A percentile compares a stretch with the other conserved stretches of the same genome.
These are phyloP conservation scores for Digitaria exilis DNA, from an alignment of 202 grass and related monocot genomes.

Conservation along the genomic window DNA sequence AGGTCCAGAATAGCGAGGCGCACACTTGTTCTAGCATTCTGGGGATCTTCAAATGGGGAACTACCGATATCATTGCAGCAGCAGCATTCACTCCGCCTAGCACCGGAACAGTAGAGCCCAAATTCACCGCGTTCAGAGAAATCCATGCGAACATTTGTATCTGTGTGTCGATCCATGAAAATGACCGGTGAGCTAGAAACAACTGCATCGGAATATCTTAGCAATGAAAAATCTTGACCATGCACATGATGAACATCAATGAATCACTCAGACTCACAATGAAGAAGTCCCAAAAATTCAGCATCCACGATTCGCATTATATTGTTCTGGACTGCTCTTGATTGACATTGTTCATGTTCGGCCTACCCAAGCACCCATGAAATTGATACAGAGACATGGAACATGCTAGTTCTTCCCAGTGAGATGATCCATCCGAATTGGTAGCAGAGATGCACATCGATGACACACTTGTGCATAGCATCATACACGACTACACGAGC, in stretches of 20 bases:
- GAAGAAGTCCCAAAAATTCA: neutral
- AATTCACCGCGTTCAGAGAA: constrained; percentile 16
- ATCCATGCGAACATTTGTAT: constrained; percentile 33
- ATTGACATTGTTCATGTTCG: neutral
- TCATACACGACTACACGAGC: too few relatives aligned
- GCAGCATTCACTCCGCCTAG: constrained; percentile 40
- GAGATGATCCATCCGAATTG: neutral
- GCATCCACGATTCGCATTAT: neutral
- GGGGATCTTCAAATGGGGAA: constrained; percentile 47
- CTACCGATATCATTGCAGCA: constrained; percentile 29
- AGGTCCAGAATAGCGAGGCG: constrained; percentile 19
- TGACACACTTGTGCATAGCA: neutral
- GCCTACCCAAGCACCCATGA: too few relatives aligned
- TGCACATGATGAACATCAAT: neutral
- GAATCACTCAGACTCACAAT: neutral
- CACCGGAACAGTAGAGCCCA: constrained; percentile 15
- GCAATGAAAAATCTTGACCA: constrained; percentile 4
- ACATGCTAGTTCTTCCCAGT: neutral
- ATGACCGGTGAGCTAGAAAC: constrained; percentile 13
- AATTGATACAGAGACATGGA: neutral
- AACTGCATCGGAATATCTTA: constrained; percentile 12
- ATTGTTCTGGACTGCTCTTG: neutral
- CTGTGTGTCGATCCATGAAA: neutral
- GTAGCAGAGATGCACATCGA: neutral
- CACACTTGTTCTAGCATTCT: constrained; percentile 42